Evolutionary conservation across 441 rosid genomes (phyloP).

Genomic region (Syzygium syzygioides): DNA sequence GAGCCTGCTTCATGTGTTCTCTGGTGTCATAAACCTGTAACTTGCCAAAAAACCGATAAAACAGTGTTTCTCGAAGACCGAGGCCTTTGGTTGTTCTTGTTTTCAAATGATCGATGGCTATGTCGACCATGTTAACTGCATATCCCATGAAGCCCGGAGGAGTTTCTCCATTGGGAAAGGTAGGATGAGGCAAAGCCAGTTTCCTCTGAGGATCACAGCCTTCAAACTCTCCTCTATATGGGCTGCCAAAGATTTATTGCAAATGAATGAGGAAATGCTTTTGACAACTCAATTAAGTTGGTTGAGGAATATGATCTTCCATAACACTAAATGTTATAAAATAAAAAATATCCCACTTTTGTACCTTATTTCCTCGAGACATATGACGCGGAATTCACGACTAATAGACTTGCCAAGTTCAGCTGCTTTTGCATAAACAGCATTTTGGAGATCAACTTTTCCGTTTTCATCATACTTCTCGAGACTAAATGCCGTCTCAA

Average conservation of each 20-base stretch:
- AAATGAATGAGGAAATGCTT: background rate
- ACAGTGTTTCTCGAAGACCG: conserved; percentile 59
- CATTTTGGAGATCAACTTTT: conserved; percentile 21
- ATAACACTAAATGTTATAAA: background rate
- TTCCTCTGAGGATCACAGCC: conserved; percentile 32
- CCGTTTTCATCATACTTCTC: conserved; percentile 31
- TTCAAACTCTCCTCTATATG: conserved; percentile 8
- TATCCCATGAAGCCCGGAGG: conserved; percentile 56
- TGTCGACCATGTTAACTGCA: conserved; percentile 56
- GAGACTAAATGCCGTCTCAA: conserved; percentile 19
- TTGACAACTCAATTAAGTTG: background rate
- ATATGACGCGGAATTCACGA: conserved; percentile 39
- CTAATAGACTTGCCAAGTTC: conserved; percentile 31
- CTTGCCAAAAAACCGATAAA: conserved; percentile 36
- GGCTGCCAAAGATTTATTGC: background rate
- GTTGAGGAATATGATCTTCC: background rate
- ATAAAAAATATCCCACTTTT: background rate
- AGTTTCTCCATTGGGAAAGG: conserved; percentile 22
- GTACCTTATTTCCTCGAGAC: conserved; percentile 56
- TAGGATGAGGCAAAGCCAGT: conserved; percentile 40
- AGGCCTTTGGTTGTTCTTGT: conserved; percentile 24
- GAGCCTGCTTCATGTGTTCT: conserved; percentile 32
- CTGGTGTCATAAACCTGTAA: conserved; percentile 60
- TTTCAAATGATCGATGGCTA: conserved; percentile 12
- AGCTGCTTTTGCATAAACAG: conserved; percentile 37